Percentiles rank a stretch among this genome's conserved stretches.
phyloP scores from a whole-genome alignment of 352 stramenopile species.

The Pythium rishiriense region DNA sequence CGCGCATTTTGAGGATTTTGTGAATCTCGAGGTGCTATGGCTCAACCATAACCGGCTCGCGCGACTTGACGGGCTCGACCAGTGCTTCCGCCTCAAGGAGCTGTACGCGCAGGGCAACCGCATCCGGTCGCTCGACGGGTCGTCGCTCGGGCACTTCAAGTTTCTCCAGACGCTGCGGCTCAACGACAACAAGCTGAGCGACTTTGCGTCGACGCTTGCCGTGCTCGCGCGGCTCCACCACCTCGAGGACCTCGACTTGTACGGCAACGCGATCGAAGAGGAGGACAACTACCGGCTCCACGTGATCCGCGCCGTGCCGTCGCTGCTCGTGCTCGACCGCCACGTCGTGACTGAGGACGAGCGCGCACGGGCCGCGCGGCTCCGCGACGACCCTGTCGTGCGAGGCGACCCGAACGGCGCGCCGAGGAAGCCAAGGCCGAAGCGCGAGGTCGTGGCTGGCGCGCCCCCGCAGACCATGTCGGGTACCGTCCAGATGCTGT shows the following conservation, averaged over 20 bases:
- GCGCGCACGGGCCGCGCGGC: slow-evolving; percentile 16
- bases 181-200: slow-evolving; percentile 57
- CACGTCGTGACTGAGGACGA: slow-evolving; percentile 59
- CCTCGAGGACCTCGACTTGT: slow-evolving; percentile 63
- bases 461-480: slow-evolving; percentile 53
- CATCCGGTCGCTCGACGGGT: slow-evolving; percentile 54
- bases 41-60: slow-evolving; percentile 87
- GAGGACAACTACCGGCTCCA: slow-evolving; percentile 76
- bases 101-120: slow-evolving; percentile 89
- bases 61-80: slow-evolving; percentile 65
- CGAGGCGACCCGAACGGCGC: slow-evolving; percentile 61
- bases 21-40: slow-evolving; percentile 90
- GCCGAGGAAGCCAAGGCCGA: slow-evolving; percentile 43
- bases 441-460: slow-evolving; percentile 34
- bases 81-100: slow-evolving; percentile 87
- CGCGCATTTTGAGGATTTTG: slow-evolving; percentile 83
- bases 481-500: slow-evolving; percentile 69
- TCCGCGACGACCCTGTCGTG: slow-evolving; percentile 24
- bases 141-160: slow-evolving; percentile 60
- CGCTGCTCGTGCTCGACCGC: slow-evolving; percentile 65
- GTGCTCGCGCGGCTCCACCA: slow-evolving; percentile 39
- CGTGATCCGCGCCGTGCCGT: slow-evolving; percentile 58
- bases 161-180: slow-evolving; percentile 60
- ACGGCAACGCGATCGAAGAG: slow-evolving; percentile 63
- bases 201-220: slow-evolving; percentile 42